A percentile compares a stretch with the other conserved stretches of the same genome.
Evolutionary conservation across 345 rosid genomes (phyloP).

Genomic region (Gossypium turneri): DNA sequence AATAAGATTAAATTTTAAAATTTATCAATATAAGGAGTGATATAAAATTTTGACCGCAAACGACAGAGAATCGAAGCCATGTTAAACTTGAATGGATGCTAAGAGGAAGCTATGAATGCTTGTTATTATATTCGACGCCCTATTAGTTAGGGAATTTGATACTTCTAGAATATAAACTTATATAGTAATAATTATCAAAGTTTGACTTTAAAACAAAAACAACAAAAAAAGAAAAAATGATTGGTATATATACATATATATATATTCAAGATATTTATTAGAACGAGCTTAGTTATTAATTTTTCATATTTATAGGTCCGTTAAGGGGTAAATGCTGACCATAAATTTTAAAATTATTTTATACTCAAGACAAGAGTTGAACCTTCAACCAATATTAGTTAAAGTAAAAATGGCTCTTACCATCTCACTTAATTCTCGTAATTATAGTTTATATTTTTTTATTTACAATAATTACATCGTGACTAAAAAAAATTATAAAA

Average conservation of each 20-base stretch:
- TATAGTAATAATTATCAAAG: background rate
- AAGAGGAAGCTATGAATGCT: background rate
- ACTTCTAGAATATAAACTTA: background rate
- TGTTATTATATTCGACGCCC: background rate
- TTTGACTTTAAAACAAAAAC: background rate
- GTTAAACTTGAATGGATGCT: background rate
- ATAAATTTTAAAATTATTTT: fast-evolving
- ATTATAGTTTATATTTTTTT: too few species aligned
- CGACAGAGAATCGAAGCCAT: background rate
- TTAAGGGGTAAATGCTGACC: fast-evolving
- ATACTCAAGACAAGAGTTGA: fast-evolving
- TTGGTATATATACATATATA: too few species aligned
- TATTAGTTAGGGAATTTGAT: background rate
- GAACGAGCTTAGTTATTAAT: too few species aligned
- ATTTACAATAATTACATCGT: too few species aligned
- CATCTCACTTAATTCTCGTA: too few species aligned
- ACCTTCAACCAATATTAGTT: fast-evolving
- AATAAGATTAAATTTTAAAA: too few species aligned
- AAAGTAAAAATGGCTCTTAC: too few species aligned
- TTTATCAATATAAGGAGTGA: too few species aligned
- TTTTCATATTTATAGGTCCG: too few species aligned
- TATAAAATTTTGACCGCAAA: background rate
- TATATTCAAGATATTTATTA: too few species aligned
- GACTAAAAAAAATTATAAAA: too few species aligned
- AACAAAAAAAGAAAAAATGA: too few species aligned